Conservation (phyloP, 164 flowering plant genomes). For the Chimonanthus salicifolius region DNA sequence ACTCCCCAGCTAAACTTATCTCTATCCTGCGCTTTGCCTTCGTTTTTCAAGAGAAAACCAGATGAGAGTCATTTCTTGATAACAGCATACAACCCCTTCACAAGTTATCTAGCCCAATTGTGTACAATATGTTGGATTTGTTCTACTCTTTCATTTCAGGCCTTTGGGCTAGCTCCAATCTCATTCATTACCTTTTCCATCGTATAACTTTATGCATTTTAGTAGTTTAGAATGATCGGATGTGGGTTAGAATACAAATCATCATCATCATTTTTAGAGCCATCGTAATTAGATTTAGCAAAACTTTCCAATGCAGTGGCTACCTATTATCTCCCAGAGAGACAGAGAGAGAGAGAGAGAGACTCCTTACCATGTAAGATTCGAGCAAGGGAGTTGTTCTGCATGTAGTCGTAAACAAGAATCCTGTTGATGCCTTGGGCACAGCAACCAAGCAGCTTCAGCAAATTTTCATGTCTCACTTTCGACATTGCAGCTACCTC, state of each 20-base stretch:
- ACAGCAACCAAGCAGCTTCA: slow-evolving; percentile 78
- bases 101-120: too few species aligned
- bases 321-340: not conserved
- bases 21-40: slow-evolving; percentile 30
- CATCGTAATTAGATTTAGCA: too few species aligned
- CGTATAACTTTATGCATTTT: too few species aligned
- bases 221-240: too few species aligned
- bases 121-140: too few species aligned
- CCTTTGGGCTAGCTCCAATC: too few species aligned
- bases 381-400: slow-evolving; percentile 75
- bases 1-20: slow-evolving; percentile 65
- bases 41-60: not conserved
- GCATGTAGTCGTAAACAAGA: slow-evolving; percentile 75
- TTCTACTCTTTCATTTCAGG: too few species aligned
- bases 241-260: too few species aligned
- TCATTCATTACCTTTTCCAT: too few species aligned
- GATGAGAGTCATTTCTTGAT: not conserved
- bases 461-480: slow-evolving; percentile 70
- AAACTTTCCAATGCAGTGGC: too few species aligned
- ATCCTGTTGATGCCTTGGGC: slow-evolving; percentile 66
- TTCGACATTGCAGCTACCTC: slow-evolving; percentile 71
- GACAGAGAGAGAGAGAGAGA: not conserved
- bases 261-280: too few species aligned
- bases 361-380: slow-evolving; percentile 59
- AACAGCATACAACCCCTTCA: not conserved